Evolutionary conservation across 176 grass and related monocot species (phyloP), one percentile per base, ranked within the genome.

Genomic region (Eremochloa ophiuroides): DNA sequence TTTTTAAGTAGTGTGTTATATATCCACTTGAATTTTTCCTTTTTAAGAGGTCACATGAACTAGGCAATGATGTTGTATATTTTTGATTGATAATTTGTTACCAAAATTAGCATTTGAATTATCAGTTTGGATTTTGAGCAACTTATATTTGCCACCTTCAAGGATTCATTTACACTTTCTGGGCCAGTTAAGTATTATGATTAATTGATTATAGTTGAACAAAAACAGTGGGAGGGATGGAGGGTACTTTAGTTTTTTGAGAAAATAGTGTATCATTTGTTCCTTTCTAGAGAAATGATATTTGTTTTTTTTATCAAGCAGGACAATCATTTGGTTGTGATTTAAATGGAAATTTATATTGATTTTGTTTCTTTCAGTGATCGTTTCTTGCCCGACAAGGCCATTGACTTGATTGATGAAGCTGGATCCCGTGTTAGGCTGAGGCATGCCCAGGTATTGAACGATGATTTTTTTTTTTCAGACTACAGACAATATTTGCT

Each of bases 351-450:
- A 37, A 44, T 85, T 0, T 82, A 41, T 82, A 77, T 61, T 89
- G 15, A 26, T 87, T 74, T 18, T 86, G 5, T 81, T 58, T 80
- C 65, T 86, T 86, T 78, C 82, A 99, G 96, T 26, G 96, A 99
- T n/a, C 96, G 96, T 16, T 99, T 99, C 80, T 76, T 99, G 41
- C 96, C 96, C 79, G 96, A 99, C 92, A 99, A 95, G 77, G 96
- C 96, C 77, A 98, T 98, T 80, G 96, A 98, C 62, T 93, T 98
- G 88, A 83, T 98, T 85, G 96, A 98, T 84, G 96, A 98, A 86
- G 96, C 96, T 66, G 96, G 96, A 79, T 98, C 96, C 67, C 96
- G 96, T 77, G 96, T 98, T 75, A 98, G 96, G 88, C 93, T 98
- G 50, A 90, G 90, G 62, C 93, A 98, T 84, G 92, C 96, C 69